A percentile compares a stretch with the other conserved stretches of the same genome.
phyloP scores from a whole-genome alignment of 345 rosid species.

The Crucihimalaya himalaica region DNA sequence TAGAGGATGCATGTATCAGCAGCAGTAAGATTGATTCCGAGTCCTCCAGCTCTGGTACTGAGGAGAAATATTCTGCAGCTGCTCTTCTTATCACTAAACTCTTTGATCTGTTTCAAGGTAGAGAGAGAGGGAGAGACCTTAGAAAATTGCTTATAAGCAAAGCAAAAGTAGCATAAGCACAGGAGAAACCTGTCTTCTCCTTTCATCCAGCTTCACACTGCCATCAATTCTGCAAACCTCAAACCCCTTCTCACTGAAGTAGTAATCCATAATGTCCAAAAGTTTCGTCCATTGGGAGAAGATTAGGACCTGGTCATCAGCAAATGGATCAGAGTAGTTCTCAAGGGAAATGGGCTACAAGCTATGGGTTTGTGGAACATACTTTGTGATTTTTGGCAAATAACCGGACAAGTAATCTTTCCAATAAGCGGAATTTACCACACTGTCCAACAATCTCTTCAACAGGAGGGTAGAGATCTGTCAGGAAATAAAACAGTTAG shows the following conservation, averaged over 20 bases:
- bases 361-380: constrained; percentile 33
- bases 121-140: neutral
- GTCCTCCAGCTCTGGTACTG: constrained; percentile 97
- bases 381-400: constrained; percentile 81
- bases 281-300: constrained; percentile 93
- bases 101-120: constrained; percentile 58
- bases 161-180: neutral
- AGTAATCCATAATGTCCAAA: constrained; percentile 91
- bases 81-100: constrained; percentile 78
- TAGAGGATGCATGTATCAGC: constrained; percentile 96
- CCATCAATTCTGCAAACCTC: constrained; percentile 95
- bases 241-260: constrained; percentile 87
- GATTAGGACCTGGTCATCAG: constrained; percentile 66
- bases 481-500: constrained; percentile 16
- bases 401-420: constrained; percentile 60
- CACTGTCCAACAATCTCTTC: constrained; percentile 84
- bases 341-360: constrained; percentile 16
- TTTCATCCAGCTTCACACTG: constrained; percentile 66
- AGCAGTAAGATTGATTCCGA: constrained; percentile 96
- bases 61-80: constrained; percentile 71
- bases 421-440: constrained; percentile 87
- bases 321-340: constrained; percentile 24
- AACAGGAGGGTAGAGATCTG: constrained; percentile 80
- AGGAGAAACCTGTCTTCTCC: constrained; percentile 74
- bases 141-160: neutral